These are phyloP conservation scores for Pulveroboletus frians DNA, from an alignment of 768 basidiomycete genomes.

Conservation along the genomic window DNA sequence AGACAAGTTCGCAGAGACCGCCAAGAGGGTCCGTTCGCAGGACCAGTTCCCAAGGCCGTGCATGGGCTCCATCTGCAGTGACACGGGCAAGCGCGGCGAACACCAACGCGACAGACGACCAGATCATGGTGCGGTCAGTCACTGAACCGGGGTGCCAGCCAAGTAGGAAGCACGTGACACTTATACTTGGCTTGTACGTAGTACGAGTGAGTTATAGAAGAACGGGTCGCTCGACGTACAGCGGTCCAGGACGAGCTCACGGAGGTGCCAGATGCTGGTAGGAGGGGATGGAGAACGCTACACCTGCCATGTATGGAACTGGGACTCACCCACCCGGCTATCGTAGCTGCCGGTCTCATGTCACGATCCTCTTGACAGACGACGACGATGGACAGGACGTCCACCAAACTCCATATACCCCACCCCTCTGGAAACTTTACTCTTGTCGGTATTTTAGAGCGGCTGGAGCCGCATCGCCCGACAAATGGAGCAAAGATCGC, in stretches of 20 bases:
- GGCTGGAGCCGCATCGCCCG: slow-evolving; percentile 43
- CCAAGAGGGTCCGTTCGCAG: slow-evolving; percentile 15
- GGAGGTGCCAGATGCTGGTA: neutral
- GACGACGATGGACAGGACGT: slow-evolving; percentile 27
- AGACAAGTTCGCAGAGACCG: slow-evolving; percentile 16
- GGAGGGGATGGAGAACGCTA: slow-evolving; percentile 13
- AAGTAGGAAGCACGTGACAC: neutral
- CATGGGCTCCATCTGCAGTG: slow-evolving; percentile 46
- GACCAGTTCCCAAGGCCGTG: slow-evolving; percentile 60
- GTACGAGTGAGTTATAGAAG: no score
- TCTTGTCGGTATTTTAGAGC: slow-evolving; percentile 60
- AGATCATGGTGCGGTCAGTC: slow-evolving; percentile 11
- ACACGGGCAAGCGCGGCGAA: slow-evolving; percentile 3
- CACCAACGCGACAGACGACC: neutral
- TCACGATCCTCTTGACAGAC: neutral
- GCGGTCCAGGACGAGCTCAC: neutral
- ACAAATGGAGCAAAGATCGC: slow-evolving; percentile 60
- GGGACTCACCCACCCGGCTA: neutral
- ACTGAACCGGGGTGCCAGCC: no score
- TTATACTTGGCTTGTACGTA: no score
- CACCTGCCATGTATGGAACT: slow-evolving; percentile 23
- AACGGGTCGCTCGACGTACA: neutral
- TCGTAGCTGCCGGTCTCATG: neutral
- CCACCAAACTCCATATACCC: slow-evolving; percentile 51
- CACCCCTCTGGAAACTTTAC: slow-evolving; percentile 42